Evolutionary conservation across 1,284 basidiomycete species (phyloP).

Genomic region (Cutaneotrichosporon mucoides): DNA sequence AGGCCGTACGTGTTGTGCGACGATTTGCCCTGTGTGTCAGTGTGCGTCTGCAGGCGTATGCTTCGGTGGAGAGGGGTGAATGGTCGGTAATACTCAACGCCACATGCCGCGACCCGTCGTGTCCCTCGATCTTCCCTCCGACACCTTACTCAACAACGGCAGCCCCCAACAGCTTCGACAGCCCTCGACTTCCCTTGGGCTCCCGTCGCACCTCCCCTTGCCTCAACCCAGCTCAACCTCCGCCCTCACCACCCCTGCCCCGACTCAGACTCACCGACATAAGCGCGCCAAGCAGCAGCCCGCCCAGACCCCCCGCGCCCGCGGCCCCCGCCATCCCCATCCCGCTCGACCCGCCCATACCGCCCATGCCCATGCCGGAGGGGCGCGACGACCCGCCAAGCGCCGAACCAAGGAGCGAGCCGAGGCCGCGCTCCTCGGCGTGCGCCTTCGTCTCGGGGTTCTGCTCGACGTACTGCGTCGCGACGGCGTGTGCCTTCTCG

Average conservation of each 20-base stretch:
- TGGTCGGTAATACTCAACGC: too few relatives aligned
- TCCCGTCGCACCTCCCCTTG: too few relatives aligned
- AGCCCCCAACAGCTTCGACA: too few relatives aligned
- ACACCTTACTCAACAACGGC: too few relatives aligned
- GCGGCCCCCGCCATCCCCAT: slow-evolving; percentile 2
- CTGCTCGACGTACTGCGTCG: slow-evolving; percentile 5
- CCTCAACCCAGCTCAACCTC: too few relatives aligned
- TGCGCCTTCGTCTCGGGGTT: not conserved
- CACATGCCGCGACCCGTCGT: too few relatives aligned
- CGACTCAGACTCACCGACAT: slow-evolving; percentile 2
- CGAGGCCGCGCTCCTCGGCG: slow-evolving; percentile 14
- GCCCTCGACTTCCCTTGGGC: too few relatives aligned
- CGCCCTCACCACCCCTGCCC: not conserved
- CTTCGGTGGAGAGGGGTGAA: too few relatives aligned
- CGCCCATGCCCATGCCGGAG: slow-evolving; percentile 1
- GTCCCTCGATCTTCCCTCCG: too few relatives aligned
- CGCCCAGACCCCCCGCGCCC: slow-evolving; percentile 3
- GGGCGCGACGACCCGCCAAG: not conserved
- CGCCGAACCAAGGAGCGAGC: slow-evolving; percentile 6
- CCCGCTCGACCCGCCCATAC: not conserved
- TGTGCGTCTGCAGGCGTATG: slow-evolving; percentile 3
- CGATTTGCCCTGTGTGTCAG: too few relatives aligned
- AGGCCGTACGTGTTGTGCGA: slow-evolving; percentile 8
- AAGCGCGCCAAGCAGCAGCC: slow-evolving; percentile 5
- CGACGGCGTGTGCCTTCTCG: slow-evolving; percentile 6